Evolutionary conservation across 2,329 filamentous ascomycete genomes (phyloP), one percentile per base, ranked within the genome.

Genomic region (Verticillium isaacii): DNA sequence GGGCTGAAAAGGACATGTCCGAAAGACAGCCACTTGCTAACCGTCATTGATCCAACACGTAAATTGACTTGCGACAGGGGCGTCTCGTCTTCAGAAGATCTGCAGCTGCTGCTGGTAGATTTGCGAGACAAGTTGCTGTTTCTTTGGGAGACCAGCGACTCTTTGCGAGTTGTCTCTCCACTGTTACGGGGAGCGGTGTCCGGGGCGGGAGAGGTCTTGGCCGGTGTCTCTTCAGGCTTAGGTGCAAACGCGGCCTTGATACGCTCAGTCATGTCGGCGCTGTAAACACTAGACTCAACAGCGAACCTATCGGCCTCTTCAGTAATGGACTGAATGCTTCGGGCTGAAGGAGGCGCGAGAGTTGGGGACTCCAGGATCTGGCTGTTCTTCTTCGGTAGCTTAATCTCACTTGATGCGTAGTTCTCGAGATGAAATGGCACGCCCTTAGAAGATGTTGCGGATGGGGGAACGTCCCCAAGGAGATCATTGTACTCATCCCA

Each of bases 401-500:
- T 75, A 1, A 72, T 72, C 19, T 50, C 41, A 5, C 19, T 50
- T 7, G 41, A 23, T 9, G 78, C 73, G 57, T 82, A 82, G 2
- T 72, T 77, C 66, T 87, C 82, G 14, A 85, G 78, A 65, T 84
- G 80, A 69, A 88, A 84, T 25, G 86, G 81, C 61, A 80, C 71
- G 0, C 83, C 83, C 32, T 80, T 78, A 0, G 86, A 87, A 0
- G 85, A 86, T 1, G 81, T 82, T 5, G 82, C 77, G 1, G 85
- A 86, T 1, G 76, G 54, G 17, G 54, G 80, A 1, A 75, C 75
- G 12, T 91, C 88, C 59, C 91, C 90, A 60, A 97, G 84, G 14
- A 97, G 78, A 68, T 97, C 94, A 66, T 98, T 89, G 71, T 96
- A 97, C 74, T 96, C 94, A 59, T 93, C 89, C 94, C 94, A 98